A percentile compares a stretch with the other conserved stretches of the same genome.
Evolutionary conservation across 495 filamentous ascomycete genomes (phyloP).

Genomic region (Penicillium soppii): DNA sequence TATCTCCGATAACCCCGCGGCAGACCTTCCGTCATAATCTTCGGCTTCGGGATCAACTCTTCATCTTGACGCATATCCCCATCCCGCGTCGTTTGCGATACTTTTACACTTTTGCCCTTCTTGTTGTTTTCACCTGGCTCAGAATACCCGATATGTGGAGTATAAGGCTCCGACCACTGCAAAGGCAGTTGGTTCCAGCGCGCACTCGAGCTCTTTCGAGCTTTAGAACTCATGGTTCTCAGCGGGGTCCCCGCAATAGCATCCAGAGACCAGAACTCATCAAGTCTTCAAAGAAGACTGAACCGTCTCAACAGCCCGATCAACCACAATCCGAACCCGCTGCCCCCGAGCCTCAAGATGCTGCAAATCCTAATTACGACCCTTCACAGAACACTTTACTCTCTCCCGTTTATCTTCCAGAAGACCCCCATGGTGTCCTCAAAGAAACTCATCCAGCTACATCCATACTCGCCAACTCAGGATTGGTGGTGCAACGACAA

Average conservation of each 20-base stretch:
- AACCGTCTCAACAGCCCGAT: constrained; percentile 2
- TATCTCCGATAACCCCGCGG: constrained; percentile 40
- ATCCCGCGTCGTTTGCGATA: too few species aligned
- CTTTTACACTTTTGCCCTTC: not conserved
- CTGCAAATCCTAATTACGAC: constrained; percentile 29
- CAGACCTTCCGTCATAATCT: constrained; percentile 26
- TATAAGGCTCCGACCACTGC: constrained; percentile 21
- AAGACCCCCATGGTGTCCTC: constrained; percentile 62
- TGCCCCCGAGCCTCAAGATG: constrained; percentile 11
- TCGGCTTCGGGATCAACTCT: not conserved
- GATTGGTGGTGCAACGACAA: constrained; percentile 64
- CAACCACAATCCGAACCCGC: not conserved
- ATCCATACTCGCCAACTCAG: constrained; percentile 58
- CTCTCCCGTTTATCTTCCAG: constrained; percentile 57
- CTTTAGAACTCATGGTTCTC: constrained; percentile 25
- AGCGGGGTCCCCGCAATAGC: constrained; percentile 33
- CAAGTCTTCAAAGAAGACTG: constrained; percentile 5
- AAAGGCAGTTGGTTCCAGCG: constrained; percentile 20
- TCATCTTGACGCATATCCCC: not conserved
- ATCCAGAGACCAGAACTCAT: constrained; percentile 27
- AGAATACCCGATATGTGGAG: constrained; percentile 28
- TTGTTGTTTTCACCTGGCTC: not conserved
- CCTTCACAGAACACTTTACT: constrained; percentile 48
- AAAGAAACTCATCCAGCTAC: constrained; percentile 61
- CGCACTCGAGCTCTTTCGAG: constrained; percentile 32